A percentile compares a stretch with the other conserved stretches of the same genome.
Evolutionary conservation across 2,329 filamentous ascomycete species (phyloP).

Genomic region (Phaeosphaeria sp.): DNA sequence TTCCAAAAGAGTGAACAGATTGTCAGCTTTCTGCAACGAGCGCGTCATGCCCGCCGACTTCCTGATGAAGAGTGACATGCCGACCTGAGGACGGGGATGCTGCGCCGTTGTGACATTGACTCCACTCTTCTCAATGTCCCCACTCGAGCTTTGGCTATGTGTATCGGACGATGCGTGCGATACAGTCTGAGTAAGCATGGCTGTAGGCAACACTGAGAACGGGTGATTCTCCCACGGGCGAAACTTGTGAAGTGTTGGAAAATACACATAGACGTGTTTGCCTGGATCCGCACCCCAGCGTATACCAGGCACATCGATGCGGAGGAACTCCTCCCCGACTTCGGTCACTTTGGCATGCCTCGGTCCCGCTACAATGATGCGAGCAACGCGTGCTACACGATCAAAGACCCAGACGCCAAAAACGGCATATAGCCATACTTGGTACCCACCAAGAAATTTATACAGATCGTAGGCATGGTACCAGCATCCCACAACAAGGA

Average conservation of each 20-base stretch:
- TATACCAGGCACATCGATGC: constrained; percentile 53
- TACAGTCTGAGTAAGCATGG: constrained; percentile 13
- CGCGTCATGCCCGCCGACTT: constrained; percentile 49
- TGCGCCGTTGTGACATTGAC: not conserved
- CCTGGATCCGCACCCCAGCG: constrained; percentile 40
- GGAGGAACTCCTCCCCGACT: constrained; percentile 31
- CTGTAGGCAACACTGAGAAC: constrained; percentile 53
- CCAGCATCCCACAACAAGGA: constrained; percentile 44
- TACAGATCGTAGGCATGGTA: constrained; percentile 47
- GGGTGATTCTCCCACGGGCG: constrained; percentile 62
- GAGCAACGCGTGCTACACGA: constrained; percentile 49
- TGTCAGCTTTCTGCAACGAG: constrained; percentile 24
- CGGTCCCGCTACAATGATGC: constrained; percentile 50
- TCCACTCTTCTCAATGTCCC: constrained; percentile 12
- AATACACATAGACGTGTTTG: constrained; percentile 56
- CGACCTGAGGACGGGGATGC: constrained; percentile 9
- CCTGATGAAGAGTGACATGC: constrained; percentile 48
- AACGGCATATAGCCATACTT: constrained; percentile 56
- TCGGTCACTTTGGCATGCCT: constrained; percentile 48
- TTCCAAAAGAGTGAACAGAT: constrained; percentile 51
- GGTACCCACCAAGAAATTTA: constrained; percentile 46
- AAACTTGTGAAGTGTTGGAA: constrained; percentile 51
- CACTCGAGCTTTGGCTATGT: constrained; percentile 2
- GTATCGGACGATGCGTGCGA: constrained; percentile 2
- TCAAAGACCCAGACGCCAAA: constrained; percentile 58